These are phyloP conservation scores for Casuarina equisetifolia DNA, from an alignment of 306 rosid genomes.

Conservation along the genomic window DNA sequence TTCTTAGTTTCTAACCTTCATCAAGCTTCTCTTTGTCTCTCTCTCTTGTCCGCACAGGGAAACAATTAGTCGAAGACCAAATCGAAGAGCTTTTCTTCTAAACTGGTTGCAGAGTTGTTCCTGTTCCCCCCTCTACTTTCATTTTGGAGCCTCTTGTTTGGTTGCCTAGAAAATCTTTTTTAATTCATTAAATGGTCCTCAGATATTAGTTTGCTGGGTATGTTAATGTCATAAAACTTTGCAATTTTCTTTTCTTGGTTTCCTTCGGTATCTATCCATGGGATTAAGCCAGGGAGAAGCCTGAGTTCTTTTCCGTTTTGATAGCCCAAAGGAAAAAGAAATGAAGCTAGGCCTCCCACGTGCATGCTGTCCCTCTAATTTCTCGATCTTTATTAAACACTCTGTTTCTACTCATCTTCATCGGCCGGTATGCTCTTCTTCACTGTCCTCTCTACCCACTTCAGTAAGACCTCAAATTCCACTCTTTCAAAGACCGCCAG, in stretches of 20 bases:
- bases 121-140: not conserved
- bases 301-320: constrained; percentile 15
- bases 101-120: not conserved
- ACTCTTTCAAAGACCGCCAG: constrained; percentile 62
- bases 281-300: not conserved
- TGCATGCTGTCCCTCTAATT: constrained; percentile 23
- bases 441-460: constrained; percentile 24
- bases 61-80: not conserved
- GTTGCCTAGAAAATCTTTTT: not conserved
- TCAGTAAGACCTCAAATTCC: constrained; percentile 56
- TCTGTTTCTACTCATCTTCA: constrained; percentile 18
- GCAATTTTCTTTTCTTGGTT: not conserved
- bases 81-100: not conserved
- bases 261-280: not conserved
- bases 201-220: not conserved
- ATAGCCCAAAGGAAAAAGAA: constrained; percentile 4
- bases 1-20: too few species aligned
- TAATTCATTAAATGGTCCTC: not conserved
- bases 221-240: not conserved
- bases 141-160: not conserved
- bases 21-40: not conserved
- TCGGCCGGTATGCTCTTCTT: constrained; percentile 37
- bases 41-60: not conserved
- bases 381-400: constrained; percentile 32
- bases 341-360: constrained; percentile 52